A percentile compares a stretch with the other conserved stretches of the same genome.
phyloP scores from a whole-genome alignment of 1,139 yeast genomes.

The Yamadazyma jaroonii region DNA sequence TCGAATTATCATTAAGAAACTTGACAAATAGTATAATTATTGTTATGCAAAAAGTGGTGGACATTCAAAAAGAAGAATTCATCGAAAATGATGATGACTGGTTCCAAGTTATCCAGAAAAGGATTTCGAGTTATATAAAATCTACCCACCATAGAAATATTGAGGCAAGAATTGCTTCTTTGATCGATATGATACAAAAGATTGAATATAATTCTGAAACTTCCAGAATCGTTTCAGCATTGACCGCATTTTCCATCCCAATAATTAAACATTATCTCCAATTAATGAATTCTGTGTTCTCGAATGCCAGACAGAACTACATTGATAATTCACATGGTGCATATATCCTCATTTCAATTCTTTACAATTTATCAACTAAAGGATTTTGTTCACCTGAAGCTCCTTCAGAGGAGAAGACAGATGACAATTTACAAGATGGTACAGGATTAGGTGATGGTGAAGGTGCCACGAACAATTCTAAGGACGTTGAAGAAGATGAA shows the following conservation, averaged over 20 bases:
- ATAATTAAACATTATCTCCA: constrained; percentile 52
- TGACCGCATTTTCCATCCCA: constrained; percentile 56
- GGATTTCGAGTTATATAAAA: constrained; percentile 31
- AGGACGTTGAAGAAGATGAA: constrained; percentile 90
- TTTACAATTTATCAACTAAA: constrained; percentile 64
- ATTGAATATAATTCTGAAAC: constrained; percentile 36
- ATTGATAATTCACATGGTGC: constrained; percentile 58
- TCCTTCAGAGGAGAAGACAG: constrained; percentile 63
- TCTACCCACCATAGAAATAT: constrained; percentile 31
- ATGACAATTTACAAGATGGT: constrained; percentile 71
- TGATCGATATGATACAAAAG: constrained; percentile 17
- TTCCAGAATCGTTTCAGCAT: constrained; percentile 38
- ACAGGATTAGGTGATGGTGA: constrained; percentile 98
- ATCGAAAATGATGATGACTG: constrained; percentile 61
- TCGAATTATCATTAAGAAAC: constrained; percentile 49
- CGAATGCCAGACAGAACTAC: constrained; percentile 46
- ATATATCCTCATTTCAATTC: constrained; percentile 52
- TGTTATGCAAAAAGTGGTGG: constrained; percentile 58
- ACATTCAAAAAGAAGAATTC: constrained; percentile 29
- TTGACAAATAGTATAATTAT: constrained; percentile 63
- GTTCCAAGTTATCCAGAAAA: constrained; percentile 52
- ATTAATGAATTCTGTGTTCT: constrained; percentile 39
- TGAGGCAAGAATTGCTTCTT: constrained; percentile 16
- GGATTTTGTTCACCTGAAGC: constrained; percentile 95
- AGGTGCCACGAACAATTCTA: constrained; percentile 73